Base-by-base conservation (phyloP, 2,329 filamentous ascomycete species). In the Cytospora mali region DNA sequence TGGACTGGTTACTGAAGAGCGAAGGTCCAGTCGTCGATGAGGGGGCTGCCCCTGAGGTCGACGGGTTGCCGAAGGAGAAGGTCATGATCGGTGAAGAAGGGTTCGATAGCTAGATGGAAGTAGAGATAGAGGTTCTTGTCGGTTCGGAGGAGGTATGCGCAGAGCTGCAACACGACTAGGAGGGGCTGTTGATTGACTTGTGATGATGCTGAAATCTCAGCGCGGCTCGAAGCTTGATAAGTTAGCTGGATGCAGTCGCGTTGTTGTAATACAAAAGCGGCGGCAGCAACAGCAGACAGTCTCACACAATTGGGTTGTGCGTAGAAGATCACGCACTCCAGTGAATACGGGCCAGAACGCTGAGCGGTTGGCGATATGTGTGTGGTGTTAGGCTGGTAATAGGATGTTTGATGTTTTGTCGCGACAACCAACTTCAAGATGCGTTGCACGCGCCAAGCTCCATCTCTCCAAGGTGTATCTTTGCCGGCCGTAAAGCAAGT, bases 11-110 rank as follows among this genome's bases (percentile, higher is more conserved):
- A 51, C 78, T 79, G 68, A 83, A 82, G 10, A 81, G 67, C 6
- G 75, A 69, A 55, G 80, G 75, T 23, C 77, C 72, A 11, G 77
- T 72, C 48, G 74, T 73, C 16, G 77, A 74, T n/a, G 75, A 58
- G 66, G 76, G 77, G 62, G 78, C 76, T 69, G 76, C 72, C 25
- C 70, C 73, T 70, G 56, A 74, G 71, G 73, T 69, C 67, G 63
- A 69, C 64, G 61, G 71, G 68, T 65, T 73, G 49, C 70, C 69
- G 58, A 75, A 75, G 53, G 57, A 58, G 62, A 70, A 69, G 16
- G 68, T 46, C 55, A 66, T 67, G 42, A 39, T 62, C 23, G 61
- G 64, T 56, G 62, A 62, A 21, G 57, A 61, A 28, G 29, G 18
- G 6, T 25, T 18, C 33, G 18, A 14, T 9, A 11, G 6, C n/a